These are phyloP conservation scores for Colletotrichum sp. DNA, from an alignment of 2,329 filamentous ascomycete species.

Conservation along the genomic window DNA sequence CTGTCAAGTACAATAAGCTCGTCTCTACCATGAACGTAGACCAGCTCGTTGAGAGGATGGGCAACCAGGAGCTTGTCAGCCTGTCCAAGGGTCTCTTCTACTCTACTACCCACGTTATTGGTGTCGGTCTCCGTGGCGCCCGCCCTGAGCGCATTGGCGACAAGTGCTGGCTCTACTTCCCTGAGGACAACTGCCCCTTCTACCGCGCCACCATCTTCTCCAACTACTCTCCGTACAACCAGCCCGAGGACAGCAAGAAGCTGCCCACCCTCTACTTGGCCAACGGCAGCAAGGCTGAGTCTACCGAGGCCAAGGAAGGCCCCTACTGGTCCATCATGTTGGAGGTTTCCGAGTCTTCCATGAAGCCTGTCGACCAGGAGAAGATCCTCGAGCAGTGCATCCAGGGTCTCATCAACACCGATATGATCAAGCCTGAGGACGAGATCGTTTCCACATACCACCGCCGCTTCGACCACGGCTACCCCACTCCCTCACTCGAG, in stretches of 20 bases:
- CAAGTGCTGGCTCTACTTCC: slow-evolving; percentile 99
- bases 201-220: slow-evolving; percentile 99
- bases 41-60: slow-evolving; percentile 84
- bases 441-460: slow-evolving; percentile 99
- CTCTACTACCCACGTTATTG: slow-evolving; percentile 96
- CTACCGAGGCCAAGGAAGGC: slow-evolving; percentile 77
- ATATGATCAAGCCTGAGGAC: slow-evolving; percentile 89
- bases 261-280: slow-evolving; percentile 86
- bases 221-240: slow-evolving; percentile 99
- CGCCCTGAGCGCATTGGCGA: slow-evolving; percentile 96
- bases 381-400: slow-evolving; percentile 91
- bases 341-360: slow-evolving; percentile 92
- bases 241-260: slow-evolving; percentile 82
- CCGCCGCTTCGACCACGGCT: slow-evolving; percentile 97
- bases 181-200: slow-evolving; percentile 98
- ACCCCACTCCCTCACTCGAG: slow-evolving; percentile 94
- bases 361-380: slow-evolving; percentile 91
- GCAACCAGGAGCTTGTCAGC: slow-evolving; percentile 80
- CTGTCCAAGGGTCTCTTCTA: slow-evolving; percentile 94
- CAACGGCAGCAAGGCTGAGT: slow-evolving; percentile 81
- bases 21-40: slow-evolving; percentile 97
- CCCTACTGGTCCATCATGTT: slow-evolving; percentile 99
- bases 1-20: slow-evolving; percentile 89
- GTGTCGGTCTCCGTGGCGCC: slow-evolving; percentile 89
- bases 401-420: slow-evolving; percentile 95